These are phyloP conservation scores for Rhizopogon vinicolor DNA, from an alignment of 768 basidiomycete genomes.

Conservation along the genomic window DNA sequence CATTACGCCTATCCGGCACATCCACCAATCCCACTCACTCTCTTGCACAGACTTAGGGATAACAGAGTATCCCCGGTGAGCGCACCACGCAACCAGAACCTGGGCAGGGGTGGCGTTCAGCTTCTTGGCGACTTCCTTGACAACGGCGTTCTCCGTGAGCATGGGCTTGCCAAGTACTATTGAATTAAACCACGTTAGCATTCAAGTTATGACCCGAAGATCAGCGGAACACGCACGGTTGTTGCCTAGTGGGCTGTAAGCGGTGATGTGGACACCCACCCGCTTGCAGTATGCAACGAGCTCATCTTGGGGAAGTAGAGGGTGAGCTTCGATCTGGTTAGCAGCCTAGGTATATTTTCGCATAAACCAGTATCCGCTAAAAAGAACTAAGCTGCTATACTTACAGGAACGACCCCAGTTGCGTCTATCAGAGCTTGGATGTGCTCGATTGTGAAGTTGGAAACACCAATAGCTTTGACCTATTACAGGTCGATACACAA, in stretches of 20 bases:
- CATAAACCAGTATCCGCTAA: conserved; percentile 1
- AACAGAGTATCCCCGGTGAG: conserved; percentile 69
- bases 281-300: conserved; percentile 65
- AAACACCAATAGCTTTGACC: conserved; percentile 74
- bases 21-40: conserved; percentile 20
- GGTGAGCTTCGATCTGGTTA: conserved; percentile 86
- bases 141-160: conserved; percentile 61
- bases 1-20: neutral
- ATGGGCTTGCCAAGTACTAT: conserved; percentile 58
- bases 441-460: conserved; percentile 70
- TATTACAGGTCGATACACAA: conserved; percentile 15
- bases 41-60: conserved; percentile 82
- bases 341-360: conserved; percentile 33
- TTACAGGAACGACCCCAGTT: conserved; percentile 69
- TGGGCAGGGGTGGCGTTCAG: conserved; percentile 70
- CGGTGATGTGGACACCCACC: conserved; percentile 68
- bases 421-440: conserved; percentile 64
- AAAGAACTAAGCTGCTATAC: conserved; percentile 11
- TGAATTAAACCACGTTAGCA: neutral
- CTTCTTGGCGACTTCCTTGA: conserved; percentile 58
- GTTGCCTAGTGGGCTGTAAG: conserved; percentile 76
- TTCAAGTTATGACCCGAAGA: neutral
- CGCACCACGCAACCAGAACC: conserved; percentile 81
- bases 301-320: conserved; percentile 70
- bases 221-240: conserved; percentile 45